Conservation (phyloP, 2,329 filamentous ascomycete genomes). For the Aplosporella prunicola region DNA sequence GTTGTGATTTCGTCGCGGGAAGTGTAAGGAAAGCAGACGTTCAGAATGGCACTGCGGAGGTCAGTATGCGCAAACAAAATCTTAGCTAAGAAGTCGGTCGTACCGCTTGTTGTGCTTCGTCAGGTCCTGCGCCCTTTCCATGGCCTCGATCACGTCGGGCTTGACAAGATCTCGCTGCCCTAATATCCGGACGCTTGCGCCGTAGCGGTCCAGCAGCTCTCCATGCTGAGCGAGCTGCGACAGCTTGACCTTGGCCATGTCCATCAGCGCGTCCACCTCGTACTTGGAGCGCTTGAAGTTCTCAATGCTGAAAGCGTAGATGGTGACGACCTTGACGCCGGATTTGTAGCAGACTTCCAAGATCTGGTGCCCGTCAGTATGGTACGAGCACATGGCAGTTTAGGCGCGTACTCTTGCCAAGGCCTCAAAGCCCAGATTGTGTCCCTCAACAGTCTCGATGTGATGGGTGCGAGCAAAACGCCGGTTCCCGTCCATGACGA, state of each 20-base stretch:
- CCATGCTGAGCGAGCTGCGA: constrained; percentile 87
- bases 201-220: constrained; percentile 85
- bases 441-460: constrained; percentile 93
- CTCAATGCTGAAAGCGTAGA: constrained; percentile 98
- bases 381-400: constrained; percentile 12
- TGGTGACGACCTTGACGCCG: constrained; percentile 90
- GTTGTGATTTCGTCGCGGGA: constrained; percentile 91
- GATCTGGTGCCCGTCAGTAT: constrained; percentile 42
- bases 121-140: constrained; percentile 76
- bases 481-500: constrained; percentile 97
- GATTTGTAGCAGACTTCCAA: constrained; percentile 98
- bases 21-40: constrained; percentile 97
- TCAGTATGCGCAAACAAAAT: background rate
- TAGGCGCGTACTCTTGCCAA: constrained; percentile 74
- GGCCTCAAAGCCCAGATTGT: constrained; percentile 92
- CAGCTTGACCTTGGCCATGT: constrained; percentile 92
- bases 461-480: constrained; percentile 82
- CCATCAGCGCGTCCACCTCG: constrained; percentile 94
- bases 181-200: constrained; percentile 74
- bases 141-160: constrained; percentile 77
- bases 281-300: constrained; percentile 97
- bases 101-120: constrained; percentile 80
- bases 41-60: constrained; percentile 53
- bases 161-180: constrained; percentile 78
- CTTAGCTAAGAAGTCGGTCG: constrained; percentile 14